Conservation (phyloP, 2,329 filamentous ascomycete genomes). For the Ophiocordyceps australis region DNA sequence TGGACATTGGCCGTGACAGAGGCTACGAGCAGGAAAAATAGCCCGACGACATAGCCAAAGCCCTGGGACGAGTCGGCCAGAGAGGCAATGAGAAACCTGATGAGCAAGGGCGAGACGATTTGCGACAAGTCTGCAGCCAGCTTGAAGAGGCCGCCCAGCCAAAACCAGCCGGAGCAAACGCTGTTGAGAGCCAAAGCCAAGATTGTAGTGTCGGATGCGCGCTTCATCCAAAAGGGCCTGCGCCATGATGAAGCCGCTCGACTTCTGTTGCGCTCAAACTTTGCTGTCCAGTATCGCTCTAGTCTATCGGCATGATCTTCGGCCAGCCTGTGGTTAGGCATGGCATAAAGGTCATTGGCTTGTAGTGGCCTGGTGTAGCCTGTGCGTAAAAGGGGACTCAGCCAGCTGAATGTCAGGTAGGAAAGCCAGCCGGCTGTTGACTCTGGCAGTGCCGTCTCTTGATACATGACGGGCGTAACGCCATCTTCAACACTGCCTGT, state of each 20-base stretch:
- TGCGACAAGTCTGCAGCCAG: slow-evolving; percentile 8
- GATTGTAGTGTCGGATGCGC: slow-evolving; percentile 8
- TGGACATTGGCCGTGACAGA: slow-evolving; percentile 9
- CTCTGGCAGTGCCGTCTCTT: slow-evolving; percentile 5
- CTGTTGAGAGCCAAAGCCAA: slow-evolving; percentile 11
- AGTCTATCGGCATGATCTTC: slow-evolving; percentile 7
- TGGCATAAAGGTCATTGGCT: slow-evolving; percentile 5
- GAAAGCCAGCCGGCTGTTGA: slow-evolving; percentile 6
- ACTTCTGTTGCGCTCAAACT: slow-evolving; percentile 4
- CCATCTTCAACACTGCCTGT: not conserved
- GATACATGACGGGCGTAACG: not conserved
- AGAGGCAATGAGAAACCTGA: slow-evolving; percentile 7
- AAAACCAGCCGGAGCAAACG: slow-evolving; percentile 12
- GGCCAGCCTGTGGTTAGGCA: slow-evolving; percentile 3
- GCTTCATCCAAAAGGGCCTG: slow-evolving; percentile 9
- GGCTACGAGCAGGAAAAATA: slow-evolving; percentile 8
- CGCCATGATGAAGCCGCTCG: slow-evolving; percentile 1
- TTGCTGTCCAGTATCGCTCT: slow-evolving; percentile 6
- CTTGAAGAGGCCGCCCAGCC: slow-evolving; percentile 10
- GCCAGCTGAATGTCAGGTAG: slow-evolving; percentile 7
- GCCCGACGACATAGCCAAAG: slow-evolving; percentile 8
- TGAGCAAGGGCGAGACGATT: slow-evolving; percentile 8
- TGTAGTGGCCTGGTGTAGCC: slow-evolving; percentile 6
- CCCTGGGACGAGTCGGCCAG: slow-evolving; percentile 8
- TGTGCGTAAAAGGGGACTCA: slow-evolving; percentile 5